phyloP scores from a whole-genome alignment of 139 green algal species.

The Chlamydomonas sp. region DNA sequence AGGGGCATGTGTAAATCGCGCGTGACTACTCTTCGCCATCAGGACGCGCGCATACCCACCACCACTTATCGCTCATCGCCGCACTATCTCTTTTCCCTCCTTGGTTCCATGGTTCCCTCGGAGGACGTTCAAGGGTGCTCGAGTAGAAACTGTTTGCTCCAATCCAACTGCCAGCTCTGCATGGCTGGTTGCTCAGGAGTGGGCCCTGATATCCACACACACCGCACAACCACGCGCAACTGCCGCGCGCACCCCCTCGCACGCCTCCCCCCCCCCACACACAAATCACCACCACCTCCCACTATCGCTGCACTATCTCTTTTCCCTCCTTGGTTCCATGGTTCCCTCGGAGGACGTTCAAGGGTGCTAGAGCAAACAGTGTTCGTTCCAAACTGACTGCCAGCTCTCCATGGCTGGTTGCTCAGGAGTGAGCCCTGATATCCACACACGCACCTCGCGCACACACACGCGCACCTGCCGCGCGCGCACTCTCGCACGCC shows the following conservation, averaged over 20 bases:
- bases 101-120: background rate
- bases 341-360: conserved; percentile 26
- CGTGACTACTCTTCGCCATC: no score
- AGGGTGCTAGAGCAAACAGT: conserved; percentile 20
- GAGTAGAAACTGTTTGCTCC: conserved; percentile 1
- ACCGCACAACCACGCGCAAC: no score
- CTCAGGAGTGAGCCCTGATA: background rate
- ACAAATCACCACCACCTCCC: no score
- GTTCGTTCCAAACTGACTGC: background rate
- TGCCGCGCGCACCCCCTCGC: no score
- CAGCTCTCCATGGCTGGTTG: background rate
- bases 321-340: conserved; percentile 26
- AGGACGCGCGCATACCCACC: no score
- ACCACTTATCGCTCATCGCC: background rate
- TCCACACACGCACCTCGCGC: no score
- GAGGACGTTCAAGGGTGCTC: conserved; percentile 33
- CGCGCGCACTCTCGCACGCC: no score
- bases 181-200: background rate
- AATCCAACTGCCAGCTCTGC: background rate
- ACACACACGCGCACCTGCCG: no score
- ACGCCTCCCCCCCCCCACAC: no score
- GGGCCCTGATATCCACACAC: background rate
- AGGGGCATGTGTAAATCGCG: no score
- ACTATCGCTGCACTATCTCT: conserved; percentile 11
- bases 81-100: conserved; percentile 32